phyloP scores from a whole-genome alignment of 805 yeast species.

The Sungouiozyma intestinalis region DNA sequence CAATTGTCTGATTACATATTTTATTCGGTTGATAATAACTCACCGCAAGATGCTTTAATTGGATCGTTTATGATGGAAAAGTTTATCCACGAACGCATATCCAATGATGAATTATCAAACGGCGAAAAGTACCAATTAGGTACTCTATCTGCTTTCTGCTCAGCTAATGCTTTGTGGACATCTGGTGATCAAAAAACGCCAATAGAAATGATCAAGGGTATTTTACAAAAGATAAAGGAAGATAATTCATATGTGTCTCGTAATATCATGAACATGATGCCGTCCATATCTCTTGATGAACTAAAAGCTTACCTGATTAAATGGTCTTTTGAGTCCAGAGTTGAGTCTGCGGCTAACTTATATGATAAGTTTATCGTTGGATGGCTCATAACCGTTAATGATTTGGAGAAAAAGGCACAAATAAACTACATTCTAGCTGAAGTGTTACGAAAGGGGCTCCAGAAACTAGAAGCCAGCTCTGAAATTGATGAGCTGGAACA shows the following conservation, averaged over 20 bases:
- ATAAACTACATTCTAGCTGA: slow-evolving; percentile 54
- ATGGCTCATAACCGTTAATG: slow-evolving; percentile 12
- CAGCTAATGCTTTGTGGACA: slow-evolving; percentile 58
- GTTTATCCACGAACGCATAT: slow-evolving; percentile 1
- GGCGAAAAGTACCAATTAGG: neutral
- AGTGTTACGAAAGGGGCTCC: slow-evolving; percentile 61
- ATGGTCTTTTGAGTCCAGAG: slow-evolving; percentile 66
- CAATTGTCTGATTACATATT: neutral
- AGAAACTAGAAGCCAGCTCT: slow-evolving; percentile 34
- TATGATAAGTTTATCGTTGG: slow-evolving; percentile 45
- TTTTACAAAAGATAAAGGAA: slow-evolving; percentile 7
- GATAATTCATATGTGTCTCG: neutral
- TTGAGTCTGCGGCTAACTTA: slow-evolving; percentile 52
- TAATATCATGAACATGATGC: neutral
- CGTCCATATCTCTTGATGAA: slow-evolving; percentile 14
- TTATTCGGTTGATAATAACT: slow-evolving; percentile 7
- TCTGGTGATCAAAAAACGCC: slow-evolving; percentile 48
- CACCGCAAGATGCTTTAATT: slow-evolving; percentile 17
- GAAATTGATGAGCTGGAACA: slow-evolving; percentile 34
- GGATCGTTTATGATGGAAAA: slow-evolving; percentile 11
- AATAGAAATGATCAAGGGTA: slow-evolving; percentile 39
- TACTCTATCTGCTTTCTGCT: slow-evolving; percentile 10
- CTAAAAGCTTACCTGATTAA: slow-evolving; percentile 38
- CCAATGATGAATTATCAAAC: neutral
- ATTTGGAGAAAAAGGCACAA: slow-evolving; percentile 29